Conservation (phyloP, 768 basidiomycete species). For the Imleria badia region DNA sequence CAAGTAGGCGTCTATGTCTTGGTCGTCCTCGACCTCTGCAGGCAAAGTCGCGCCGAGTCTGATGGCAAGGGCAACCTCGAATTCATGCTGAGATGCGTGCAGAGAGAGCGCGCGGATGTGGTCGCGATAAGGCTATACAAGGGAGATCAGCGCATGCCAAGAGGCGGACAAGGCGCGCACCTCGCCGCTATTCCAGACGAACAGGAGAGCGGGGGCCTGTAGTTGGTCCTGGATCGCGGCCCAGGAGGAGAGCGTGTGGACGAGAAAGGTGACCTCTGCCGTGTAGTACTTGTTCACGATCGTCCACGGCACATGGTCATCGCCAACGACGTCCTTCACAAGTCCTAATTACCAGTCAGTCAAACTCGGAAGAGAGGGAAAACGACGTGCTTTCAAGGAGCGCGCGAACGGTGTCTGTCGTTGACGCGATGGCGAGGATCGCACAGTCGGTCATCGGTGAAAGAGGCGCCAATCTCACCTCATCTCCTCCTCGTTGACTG, state of each 20-base stretch:
- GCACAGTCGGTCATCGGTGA: slow-evolving; percentile 21
- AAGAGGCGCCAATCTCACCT: neutral
- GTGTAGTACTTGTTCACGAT: slow-evolving; percentile 82
- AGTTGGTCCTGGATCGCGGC: slow-evolving; percentile 38
- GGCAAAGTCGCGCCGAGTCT: slow-evolving; percentile 37
- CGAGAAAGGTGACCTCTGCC: slow-evolving; percentile 69
- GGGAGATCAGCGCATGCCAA: slow-evolving; percentile 3
- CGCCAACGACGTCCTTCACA: slow-evolving; percentile 16
- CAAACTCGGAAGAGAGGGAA: neutral
- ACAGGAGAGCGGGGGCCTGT: slow-evolving; percentile 65
- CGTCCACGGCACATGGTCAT: slow-evolving; percentile 59
- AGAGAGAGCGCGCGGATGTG: slow-evolving; percentile 50
- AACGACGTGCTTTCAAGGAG: slow-evolving; percentile 28
- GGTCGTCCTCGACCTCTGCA: slow-evolving; percentile 43
- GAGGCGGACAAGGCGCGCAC: slow-evolving; percentile 37
- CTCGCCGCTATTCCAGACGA: slow-evolving; percentile 67
- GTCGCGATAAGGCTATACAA: slow-evolving; percentile 54
- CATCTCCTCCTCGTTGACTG: neutral
- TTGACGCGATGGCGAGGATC: slow-evolving; percentile 27
- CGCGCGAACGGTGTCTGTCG: slow-evolving; percentile 15
- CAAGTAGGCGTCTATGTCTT: slow-evolving; percentile 63
- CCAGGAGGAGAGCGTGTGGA: slow-evolving; percentile 46
- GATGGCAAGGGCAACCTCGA: slow-evolving; percentile 74
- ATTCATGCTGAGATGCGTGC: slow-evolving; percentile 50
- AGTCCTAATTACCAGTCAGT: slow-evolving; percentile 27